phyloP scores from a whole-genome alignment of 2,329 filamentous ascomycete genomes.

The Fusarium verrucosum region DNA sequence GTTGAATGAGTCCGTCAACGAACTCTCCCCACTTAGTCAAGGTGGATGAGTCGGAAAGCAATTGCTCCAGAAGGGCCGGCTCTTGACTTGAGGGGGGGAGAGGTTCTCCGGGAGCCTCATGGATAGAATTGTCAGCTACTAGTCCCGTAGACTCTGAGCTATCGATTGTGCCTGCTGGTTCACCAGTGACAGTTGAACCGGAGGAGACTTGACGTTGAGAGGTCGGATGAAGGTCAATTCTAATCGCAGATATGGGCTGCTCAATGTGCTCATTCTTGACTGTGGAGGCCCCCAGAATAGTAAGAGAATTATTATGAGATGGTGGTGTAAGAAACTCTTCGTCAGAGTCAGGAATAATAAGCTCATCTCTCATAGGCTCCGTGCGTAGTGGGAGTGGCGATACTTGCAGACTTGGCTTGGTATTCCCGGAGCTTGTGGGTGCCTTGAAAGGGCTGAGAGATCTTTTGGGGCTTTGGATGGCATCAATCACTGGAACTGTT shows the following conservation, averaged over 20 bases:
- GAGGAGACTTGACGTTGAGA: constrained; percentile 27
- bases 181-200: constrained; percentile 5
- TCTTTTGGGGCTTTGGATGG: constrained; percentile 11
- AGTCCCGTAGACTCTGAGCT: constrained; percentile 20
- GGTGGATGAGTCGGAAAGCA: constrained; percentile 45
- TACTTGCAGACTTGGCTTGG: neutral
- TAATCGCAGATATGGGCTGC: neutral
- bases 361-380: constrained; percentile 39
- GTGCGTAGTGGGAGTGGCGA: neutral
- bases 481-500: neutral
- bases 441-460: constrained; percentile 11
- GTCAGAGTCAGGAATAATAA: constrained; percentile 65
- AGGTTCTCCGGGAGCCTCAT: neutral
- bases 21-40: constrained; percentile 51
- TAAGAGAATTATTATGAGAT: constrained; percentile 38
- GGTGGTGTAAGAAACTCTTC: constrained; percentile 60
- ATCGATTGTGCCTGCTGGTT: neutral
- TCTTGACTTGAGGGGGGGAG: constrained; percentile 7
- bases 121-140: constrained; percentile 4
- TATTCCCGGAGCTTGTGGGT: constrained; percentile 7
- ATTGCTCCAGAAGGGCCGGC: constrained; percentile 41
- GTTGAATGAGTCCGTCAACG: constrained; percentile 55
- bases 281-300: constrained; percentile 8
- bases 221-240: constrained; percentile 1
- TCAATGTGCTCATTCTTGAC: neutral